Base-by-base conservation (phyloP, 495 filamentous ascomycete species). In the Aspergillus nanangensis region DNA sequence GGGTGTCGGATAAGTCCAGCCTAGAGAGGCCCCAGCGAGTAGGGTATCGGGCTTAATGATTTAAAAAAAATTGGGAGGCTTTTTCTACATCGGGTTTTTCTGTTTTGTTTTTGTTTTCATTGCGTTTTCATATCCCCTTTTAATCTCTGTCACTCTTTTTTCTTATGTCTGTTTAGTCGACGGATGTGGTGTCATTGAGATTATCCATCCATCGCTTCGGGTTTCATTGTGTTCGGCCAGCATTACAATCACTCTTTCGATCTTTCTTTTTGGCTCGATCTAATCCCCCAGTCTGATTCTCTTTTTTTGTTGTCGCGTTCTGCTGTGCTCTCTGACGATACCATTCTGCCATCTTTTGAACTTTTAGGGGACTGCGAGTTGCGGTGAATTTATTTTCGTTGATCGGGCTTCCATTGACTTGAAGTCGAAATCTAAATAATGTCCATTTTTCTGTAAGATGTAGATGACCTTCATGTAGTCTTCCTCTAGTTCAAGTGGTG, bases 1-100 rank as follows among this genome's bases (percentile, higher is more conserved):
- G 68, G 66, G 37, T 57, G 42, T 66, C 64, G 13, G 64, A 71
- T 23, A 58, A 61, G 45, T 61, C 63, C n/a, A 64, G 52, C 44
- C 5, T 52, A 23, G 21, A 14, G 20, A 38, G 45, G 22, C 11
- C 5, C n/a, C 38, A 17, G 25, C 40, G 1, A 38, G 21, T 17
- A 21, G 23, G 22, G 10, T 27, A 29, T 27, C 38, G 44, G 31
- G 35, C 14, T 43, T 25, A 20, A 43, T 22, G 4, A 29, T 8
- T 15, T 55, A 27, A 47, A 18, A 22, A 39, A 47, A 10, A 27
- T 38, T 29, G 25, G 25, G 25, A 5, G 25, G 25, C 11, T n/a
- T n/a, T n/a, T n/a, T n/a, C n/a, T n/a, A n/a, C n/a, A n/a, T n/a
- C n/a, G n/a, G n/a, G n/a, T 32, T 40, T 21, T 33, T 38, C 23